These are phyloP conservation scores for Phoma sp. DNA, from an alignment of 2,329 filamentous ascomycete genomes.

Conservation along the genomic window DNA sequence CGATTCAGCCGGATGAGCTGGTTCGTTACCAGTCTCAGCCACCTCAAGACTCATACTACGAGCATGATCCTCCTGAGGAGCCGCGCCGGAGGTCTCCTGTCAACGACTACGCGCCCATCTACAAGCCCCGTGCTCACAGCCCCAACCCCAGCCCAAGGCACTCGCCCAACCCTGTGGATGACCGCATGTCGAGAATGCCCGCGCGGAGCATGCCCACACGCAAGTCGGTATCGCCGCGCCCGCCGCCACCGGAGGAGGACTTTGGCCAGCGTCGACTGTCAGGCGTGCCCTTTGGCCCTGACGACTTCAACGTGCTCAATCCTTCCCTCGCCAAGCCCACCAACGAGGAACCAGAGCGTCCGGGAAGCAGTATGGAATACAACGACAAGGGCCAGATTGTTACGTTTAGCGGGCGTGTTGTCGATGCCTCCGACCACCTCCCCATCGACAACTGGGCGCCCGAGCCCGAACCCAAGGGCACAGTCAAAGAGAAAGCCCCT, in stretches of 20 bases:
- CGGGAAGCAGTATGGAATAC: conserved; percentile 51
- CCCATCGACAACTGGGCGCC: conserved; percentile 80
- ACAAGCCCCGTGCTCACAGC: conserved; percentile 55
- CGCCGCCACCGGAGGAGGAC: conserved; percentile 56
- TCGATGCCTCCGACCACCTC: conserved; percentile 82
- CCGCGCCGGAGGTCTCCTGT: conserved; percentile 43
- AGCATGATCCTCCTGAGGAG: conserved; percentile 51
- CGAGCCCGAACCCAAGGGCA: conserved; percentile 71
- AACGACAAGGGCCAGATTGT: conserved; percentile 73
- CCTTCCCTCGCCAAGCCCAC: conserved; percentile 54
- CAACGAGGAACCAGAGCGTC: conserved; percentile 37
- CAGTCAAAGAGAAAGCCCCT: conserved; percentile 48
- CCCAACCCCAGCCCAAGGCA: conserved; percentile 47
- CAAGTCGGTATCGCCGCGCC: conserved; percentile 78
- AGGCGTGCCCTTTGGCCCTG: conserved; percentile 74
- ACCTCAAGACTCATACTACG: conserved; percentile 52
- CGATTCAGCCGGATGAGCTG: conserved; percentile 38
- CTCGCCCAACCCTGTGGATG: conserved; percentile 37
- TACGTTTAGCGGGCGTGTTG: conserved; percentile 75
- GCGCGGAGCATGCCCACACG: conserved; percentile 61
- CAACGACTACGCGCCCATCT: conserved; percentile 51
- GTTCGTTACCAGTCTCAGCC: conserved; percentile 35
- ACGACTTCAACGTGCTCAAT: conserved; percentile 78
- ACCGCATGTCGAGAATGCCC: conserved; percentile 51
- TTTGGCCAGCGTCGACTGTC: conserved; percentile 60